phyloP scores from a whole-genome alignment of 352 stramenopile genomes.

The Thraustochytrium striatum region DNA sequence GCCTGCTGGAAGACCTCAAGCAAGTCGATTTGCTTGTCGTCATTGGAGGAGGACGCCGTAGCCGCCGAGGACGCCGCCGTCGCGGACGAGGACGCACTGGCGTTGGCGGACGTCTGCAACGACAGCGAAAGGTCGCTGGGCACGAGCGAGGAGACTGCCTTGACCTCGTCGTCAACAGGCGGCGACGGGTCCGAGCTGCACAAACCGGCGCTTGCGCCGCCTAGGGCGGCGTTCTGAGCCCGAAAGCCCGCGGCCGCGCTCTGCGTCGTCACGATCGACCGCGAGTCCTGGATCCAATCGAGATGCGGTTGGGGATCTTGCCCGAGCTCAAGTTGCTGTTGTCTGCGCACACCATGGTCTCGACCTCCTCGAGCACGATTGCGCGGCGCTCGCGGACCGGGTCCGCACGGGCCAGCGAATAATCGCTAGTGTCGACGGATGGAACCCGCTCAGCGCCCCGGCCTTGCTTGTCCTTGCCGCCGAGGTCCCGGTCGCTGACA shows the following conservation, averaged over 20 bases:
- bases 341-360: not conserved
- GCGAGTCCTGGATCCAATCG: constrained; percentile 32
- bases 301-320: not conserved
- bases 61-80: not conserved
- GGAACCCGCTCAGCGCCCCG: not conserved
- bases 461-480: not conserved
- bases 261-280: constrained; percentile 5
- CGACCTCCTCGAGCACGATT: constrained; percentile 13
- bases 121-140: constrained; percentile 7
- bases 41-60: not conserved
- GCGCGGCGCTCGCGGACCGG: not conserved
- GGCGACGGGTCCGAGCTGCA: not conserved
- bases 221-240: too few species aligned
- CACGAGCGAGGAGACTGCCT: not conserved
- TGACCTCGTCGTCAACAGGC: not conserved
- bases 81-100: not conserved
- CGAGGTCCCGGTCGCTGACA: not conserved
- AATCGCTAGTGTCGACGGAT: too few species aligned
- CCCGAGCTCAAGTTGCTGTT: not conserved
- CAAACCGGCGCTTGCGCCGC: not conserved
- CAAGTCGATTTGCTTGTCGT: not conserved
- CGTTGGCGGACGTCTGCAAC: not conserved
- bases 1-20: constrained; percentile 11
- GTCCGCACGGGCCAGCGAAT: too few species aligned
- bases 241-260: too few species aligned